Evolutionary conservation across 306 rosid genomes (phyloP), one percentile per base, ranked within the genome.

Genomic region (Abrus precatorius): DNA sequence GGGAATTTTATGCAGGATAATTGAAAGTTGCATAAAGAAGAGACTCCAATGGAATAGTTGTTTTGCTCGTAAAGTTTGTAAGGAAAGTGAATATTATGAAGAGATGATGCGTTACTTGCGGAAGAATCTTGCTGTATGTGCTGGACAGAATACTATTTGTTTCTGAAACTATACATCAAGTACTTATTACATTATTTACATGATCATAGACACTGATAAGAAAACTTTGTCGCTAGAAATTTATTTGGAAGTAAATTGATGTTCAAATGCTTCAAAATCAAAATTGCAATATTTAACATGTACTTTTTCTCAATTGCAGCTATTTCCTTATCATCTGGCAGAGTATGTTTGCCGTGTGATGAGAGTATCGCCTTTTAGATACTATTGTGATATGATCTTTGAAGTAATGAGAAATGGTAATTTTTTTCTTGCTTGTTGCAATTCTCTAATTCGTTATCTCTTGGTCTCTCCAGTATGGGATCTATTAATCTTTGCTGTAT

Each of bases 391-490:
- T 88, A 96, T 96, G 94, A 84, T 93, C 80, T 96, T 96, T 57
- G 98, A 96, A 86, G 99, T 96, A 80, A 90, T 96, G 99, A 96
- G 69, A 88, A 96, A 93, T 73, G 99, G 98, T 93, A 93, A 88
- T 38, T 60, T 49, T 41, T 72, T 50, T 14, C 65, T 69, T 81
- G 50, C 48, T 83, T 67, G 71, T 80, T 43, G 72, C 82, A 70
- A 74, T 83, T 86, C 69, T 86, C 32, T 29, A 77, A 61, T 45
- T 72, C 69, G 48, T 82, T 28, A 65, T 53, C 74, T 57, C 69
- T 57, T 82, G 14, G 65, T 53, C 74, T 57, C 69, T 57, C 79
- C 72, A 43, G 38, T 47, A 76, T 33, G 74, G 13, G 32, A 66
- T 61, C 33, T 61, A 29, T 34, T 86, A 53, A 10, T 48, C 69